Base-by-base conservation (phyloP, 352 stramenopile species). In the Phytophthora agathidicida region DNA sequence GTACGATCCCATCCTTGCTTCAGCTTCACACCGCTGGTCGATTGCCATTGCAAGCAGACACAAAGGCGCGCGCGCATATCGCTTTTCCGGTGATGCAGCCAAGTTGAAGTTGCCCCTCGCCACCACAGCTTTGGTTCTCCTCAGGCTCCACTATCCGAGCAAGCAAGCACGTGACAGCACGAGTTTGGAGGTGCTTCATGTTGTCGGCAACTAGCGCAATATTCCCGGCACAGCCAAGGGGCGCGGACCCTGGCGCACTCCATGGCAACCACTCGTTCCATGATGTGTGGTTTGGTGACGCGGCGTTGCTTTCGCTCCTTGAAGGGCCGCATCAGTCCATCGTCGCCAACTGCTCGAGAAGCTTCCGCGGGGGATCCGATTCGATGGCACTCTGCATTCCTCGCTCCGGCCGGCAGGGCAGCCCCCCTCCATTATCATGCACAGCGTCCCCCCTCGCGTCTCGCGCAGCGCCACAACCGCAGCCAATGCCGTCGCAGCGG, bases 251-350 rank as follows among this genome's bases (percentile, higher is more conserved):
- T 61, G 17, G 14, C 52, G 42, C 39, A 46, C 41, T 24, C 42
- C 22, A 17, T 24, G 13, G 6, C 33, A 54, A 26, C 42, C 53
- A 61, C 36, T 24, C 42, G 17, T 52, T 46, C 31, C n/a, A 17
- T 35, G 53, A 56, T 59, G 46, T 31, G 55, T 65, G 30, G 49
- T 17, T 13, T 47, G 47, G 41, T 65, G 56, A 65, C 56, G 56
- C 33, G 22, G 23, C 23, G 30, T n/a, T 30, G 7, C 17, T 14
- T n/a, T n/a, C n/a, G n/a, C n/a, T n/a, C n/a, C 56, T 60, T 65
- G 56, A 65, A 65, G 13, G 10, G 56, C 37, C 47, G 56, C 26
- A 37, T 20, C 24, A 46, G 38, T 42, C 51, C 38, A 30, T 28
- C 28, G 47, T 47, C 46, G 52, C 38, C 56, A 65, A 58, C 56